Conservation (phyloP, 2,329 filamentous ascomycete species). For the Fusarium chlamydosporum region DNA sequence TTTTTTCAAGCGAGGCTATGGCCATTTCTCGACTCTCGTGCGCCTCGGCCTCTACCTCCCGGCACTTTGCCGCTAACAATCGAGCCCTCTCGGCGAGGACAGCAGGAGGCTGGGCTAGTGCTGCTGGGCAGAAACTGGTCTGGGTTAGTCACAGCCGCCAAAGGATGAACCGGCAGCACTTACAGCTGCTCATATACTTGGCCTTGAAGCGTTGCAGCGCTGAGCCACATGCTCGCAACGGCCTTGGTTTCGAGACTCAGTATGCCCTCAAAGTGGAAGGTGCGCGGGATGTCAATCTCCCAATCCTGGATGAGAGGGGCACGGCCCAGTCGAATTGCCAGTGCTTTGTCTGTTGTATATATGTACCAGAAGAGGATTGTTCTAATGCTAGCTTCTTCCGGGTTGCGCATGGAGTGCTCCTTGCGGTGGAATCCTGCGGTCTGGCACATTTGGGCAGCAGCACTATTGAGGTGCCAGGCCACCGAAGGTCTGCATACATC, state of each 20-base stretch:
- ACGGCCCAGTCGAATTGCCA: slow-evolving; percentile 72
- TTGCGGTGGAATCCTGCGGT: slow-evolving; percentile 72
- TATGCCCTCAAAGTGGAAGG: slow-evolving; percentile 60
- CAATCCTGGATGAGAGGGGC: slow-evolving; percentile 71
- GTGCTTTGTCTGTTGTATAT: slow-evolving; percentile 71
- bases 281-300: slow-evolving; percentile 67
- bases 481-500: slow-evolving; percentile 73
- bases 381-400: slow-evolving; percentile 55
- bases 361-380: slow-evolving; percentile 64
- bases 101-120: slow-evolving; percentile 58
- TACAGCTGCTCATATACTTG: slow-evolving; percentile 68
- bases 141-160: slow-evolving; percentile 6
- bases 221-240: slow-evolving; percentile 68
- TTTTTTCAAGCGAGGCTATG: slow-evolving; percentile 55
- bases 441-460: slow-evolving; percentile 72
- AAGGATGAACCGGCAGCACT: slow-evolving; percentile 13
- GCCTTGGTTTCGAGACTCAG: slow-evolving; percentile 51
- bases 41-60: slow-evolving; percentile 56
- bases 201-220: slow-evolving; percentile 69
- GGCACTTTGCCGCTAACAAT: slow-evolving; percentile 57
- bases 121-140: slow-evolving; percentile 65
- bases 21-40: slow-evolving; percentile 55
- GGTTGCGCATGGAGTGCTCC: slow-evolving; percentile 51
- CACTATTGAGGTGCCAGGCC: slow-evolving; percentile 73
- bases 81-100: slow-evolving; percentile 59